Evolutionary conservation across 2,329 filamentous ascomycete genomes (phyloP).

Genomic region (Pestalotiopsis sp.): DNA sequence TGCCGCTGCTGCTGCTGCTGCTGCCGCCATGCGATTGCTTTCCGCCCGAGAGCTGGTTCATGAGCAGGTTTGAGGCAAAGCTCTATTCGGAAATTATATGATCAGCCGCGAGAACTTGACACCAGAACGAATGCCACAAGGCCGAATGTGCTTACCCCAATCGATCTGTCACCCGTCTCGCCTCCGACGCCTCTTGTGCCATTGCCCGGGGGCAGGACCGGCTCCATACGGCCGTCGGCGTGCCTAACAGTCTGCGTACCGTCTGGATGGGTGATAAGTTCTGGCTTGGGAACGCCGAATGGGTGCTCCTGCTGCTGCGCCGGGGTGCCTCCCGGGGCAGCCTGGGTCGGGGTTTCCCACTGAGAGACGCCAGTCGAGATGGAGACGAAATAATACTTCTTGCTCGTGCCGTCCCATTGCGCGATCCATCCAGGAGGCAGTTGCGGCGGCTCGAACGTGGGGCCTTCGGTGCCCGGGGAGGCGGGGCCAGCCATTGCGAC

Average conservation of each 20-base stretch:
- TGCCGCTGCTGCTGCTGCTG: slow-evolving; percentile 15
- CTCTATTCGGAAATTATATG: slow-evolving; percentile 37
- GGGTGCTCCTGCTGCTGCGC: slow-evolving; percentile 58
- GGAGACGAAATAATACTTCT: slow-evolving; percentile 72
- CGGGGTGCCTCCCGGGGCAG: slow-evolving; percentile 62
- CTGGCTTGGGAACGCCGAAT: slow-evolving; percentile 54
- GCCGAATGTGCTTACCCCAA: slow-evolving; percentile 57
- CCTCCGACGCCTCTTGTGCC: slow-evolving; percentile 50
- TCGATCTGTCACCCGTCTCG: slow-evolving; percentile 57
- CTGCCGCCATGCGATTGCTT: slow-evolving; percentile 30
- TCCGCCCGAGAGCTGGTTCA: slow-evolving; percentile 42
- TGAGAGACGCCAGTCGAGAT: slow-evolving; percentile 71
- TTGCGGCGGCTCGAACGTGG: slow-evolving; percentile 57
- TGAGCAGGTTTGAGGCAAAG: slow-evolving; percentile 61
- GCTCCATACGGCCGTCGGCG: slow-evolving; percentile 62
- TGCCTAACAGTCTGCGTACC: slow-evolving; percentile 62
- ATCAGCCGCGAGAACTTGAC: slow-evolving; percentile 18
- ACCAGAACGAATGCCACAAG: background rate
- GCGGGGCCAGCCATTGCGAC: slow-evolving; percentile 54
- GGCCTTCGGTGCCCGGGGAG: slow-evolving; percentile 59
- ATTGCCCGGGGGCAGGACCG: slow-evolving; percentile 51
- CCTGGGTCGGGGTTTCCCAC: slow-evolving; percentile 70
- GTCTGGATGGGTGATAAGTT: slow-evolving; percentile 63
- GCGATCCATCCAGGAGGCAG: slow-evolving; percentile 68
- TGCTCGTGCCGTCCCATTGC: slow-evolving; percentile 65